A percentile compares a stretch with the other conserved stretches of the same genome.
These are phyloP conservation scores for Phaseolus coccineus DNA, from an alignment of 331 rosid species.

Conservation along the genomic window DNA sequence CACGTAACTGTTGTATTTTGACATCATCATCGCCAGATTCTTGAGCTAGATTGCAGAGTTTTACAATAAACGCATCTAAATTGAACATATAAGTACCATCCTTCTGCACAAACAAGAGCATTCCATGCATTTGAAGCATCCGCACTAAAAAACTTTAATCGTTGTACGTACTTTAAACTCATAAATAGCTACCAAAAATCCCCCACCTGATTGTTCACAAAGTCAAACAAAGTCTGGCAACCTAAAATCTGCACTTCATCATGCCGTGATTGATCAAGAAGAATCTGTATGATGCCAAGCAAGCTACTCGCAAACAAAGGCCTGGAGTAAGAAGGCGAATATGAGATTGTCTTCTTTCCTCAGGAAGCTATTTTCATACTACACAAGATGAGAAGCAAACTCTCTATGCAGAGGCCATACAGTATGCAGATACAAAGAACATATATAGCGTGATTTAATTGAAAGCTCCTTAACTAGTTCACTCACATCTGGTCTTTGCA, in stretches of 20 bases:
- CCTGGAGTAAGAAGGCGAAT: conserved; percentile 57
- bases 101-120: conserved; percentile 59
- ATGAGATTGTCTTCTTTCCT: background rate
- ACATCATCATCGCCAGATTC: conserved; percentile 69
- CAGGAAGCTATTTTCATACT: background rate
- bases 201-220: conserved; percentile 92
- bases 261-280: conserved; percentile 88
- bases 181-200: conserved; percentile 35
- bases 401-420: background rate
- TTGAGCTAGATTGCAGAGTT: conserved; percentile 82
- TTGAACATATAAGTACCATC: conserved; percentile 93
- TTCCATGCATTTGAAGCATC: conserved; percentile 20
- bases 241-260: conserved; percentile 92
- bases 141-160: conserved; percentile 15
- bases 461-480: background rate
- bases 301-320: conserved; percentile 96
- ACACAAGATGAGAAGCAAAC: background rate
- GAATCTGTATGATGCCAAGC: conserved; percentile 84
- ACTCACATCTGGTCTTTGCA: conserved; percentile 90
- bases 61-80: conserved; percentile 79
- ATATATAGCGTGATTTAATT: background rate
- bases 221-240: conserved; percentile 85
- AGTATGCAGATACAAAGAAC: conserved; percentile 11
- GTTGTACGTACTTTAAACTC: conserved; percentile 19
- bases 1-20: conserved; percentile 62